Evolutionary conservation across 2,329 filamentous ascomycete species (phyloP), one percentile per base, ranked within the genome.

Genomic region (Escovopsis sp.): DNA sequence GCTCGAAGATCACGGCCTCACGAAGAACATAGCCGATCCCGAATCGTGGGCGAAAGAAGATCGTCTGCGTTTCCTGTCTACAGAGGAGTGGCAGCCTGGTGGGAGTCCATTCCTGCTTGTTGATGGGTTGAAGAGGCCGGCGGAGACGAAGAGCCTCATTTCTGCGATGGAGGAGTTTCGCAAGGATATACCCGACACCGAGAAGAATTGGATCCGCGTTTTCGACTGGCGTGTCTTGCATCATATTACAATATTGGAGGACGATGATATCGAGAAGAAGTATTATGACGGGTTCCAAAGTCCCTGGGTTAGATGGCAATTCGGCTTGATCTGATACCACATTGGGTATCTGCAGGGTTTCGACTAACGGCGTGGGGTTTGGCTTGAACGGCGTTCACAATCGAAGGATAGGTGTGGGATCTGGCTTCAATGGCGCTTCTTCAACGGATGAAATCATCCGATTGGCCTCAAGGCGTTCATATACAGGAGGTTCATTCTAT

Each of bases 171-270:
- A 65, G 33, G 43, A 49, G 6, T 46, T 53, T 9, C 55, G 59
- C 10, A 38, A 59, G 11, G 48, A 42, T 19, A 51, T 49, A 9
- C 51, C 51, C 3, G 49, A 52, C 3, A 57, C 57, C 4, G 48
- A 49, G 26, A 53, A 60, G 6, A 58, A 60, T 9, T 64, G 60
- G 56, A 59, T 69, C 2, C 56, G 58, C 6, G 58, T 70, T 2
- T 68, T 67, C 42, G 67, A 72, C 48, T 72, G 68, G 67, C 58
- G 65, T 4, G 51, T 70, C 5, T 45, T 72, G 38, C 56, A 61
- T 30, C 58, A 63, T 18, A 50, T 72, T 9, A 57, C 55, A 3
- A 60, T 61, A 32, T 44, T 59, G 36, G 68, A 73, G 43, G 56
- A 59, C 36, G 53, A 50, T 2, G 44, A 36, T 4, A 43, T 60